These are phyloP conservation scores for Phytophthora hibernalis DNA, from an alignment of 352 stramenopile species.

Conservation along the genomic window DNA sequence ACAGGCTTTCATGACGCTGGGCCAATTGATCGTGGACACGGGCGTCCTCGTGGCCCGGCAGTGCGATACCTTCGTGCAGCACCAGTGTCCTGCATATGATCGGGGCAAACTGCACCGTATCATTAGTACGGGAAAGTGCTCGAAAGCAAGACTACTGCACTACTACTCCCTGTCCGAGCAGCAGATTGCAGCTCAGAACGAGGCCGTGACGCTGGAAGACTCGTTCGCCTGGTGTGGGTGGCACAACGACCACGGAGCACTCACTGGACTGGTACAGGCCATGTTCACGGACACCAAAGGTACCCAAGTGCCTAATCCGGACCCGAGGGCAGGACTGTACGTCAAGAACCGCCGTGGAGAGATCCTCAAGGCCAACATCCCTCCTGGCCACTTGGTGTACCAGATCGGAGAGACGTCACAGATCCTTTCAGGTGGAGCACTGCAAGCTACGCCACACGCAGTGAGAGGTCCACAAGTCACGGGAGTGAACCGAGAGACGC, in stretches of 20 bases:
- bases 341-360: slow-evolving; percentile 92
- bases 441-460: slow-evolving; percentile 93
- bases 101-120: slow-evolving; percentile 88
- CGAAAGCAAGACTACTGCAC: slow-evolving; percentile 94
- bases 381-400: slow-evolving; percentile 90
- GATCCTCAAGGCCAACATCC: slow-evolving; percentile 91
- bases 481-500: slow-evolving; percentile 91
- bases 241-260: slow-evolving; percentile 96
- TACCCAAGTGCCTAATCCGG: slow-evolving; percentile 70
- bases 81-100: slow-evolving; percentile 79
- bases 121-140: slow-evolving; percentile 88
- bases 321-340: slow-evolving; percentile 92
- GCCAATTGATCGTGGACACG: slow-evolving; percentile 93
- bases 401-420: slow-evolving; percentile 97
- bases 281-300: slow-evolving; percentile 89
- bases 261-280: slow-evolving; percentile 95
- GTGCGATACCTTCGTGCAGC: slow-evolving; percentile 92
- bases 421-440: slow-evolving; percentile 93
- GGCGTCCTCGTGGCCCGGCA: slow-evolving; percentile 91
- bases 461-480: slow-evolving; percentile 84
- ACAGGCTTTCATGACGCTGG: slow-evolving; percentile 91
- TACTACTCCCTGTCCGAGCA: slow-evolving; percentile 93
- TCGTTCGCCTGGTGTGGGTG: slow-evolving; percentile 97
- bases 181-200: slow-evolving; percentile 57
- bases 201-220: slow-evolving; percentile 57